Evolutionary conservation across 192 early-diverging fungal species (phyloP), one percentile per base, ranked within the genome.

Genomic region (Pilobolus umbonatus): DNA sequence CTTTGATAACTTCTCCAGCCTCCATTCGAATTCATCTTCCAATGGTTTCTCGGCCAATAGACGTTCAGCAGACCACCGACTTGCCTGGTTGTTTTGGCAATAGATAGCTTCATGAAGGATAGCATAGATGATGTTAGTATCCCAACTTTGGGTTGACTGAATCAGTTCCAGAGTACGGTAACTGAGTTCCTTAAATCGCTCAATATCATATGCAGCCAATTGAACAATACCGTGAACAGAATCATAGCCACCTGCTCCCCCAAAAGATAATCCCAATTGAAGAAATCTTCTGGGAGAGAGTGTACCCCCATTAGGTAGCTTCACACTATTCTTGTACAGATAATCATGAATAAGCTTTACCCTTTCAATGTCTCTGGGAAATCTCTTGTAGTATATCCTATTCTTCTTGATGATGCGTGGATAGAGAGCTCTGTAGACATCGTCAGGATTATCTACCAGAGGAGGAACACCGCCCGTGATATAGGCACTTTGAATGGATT

Each of bases 391-490:
- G 57, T 81, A 85, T 30, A 78, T 68, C 46, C 79, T 73, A 52
- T 84, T 84, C 26, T 79, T 81, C 19, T 75, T 61, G 31, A 85
- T 55, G 60, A 83, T 83, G 5, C 83, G 77, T 60, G 62, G 72
- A 62, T 84, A 87, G 1, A 82, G 71, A 2, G 75, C 74, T 26
- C 74, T 66, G 45, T 88, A 85, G 28, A 85, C 85, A 2, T 62
- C 50, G 35, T 87, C 85, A 25, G 84, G 75, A 15, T 65, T 65
- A 29, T 83, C 78, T n/a, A 82, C 66, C 10, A 85, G 55, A n/a
- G 85, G 85, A 21, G 83, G 85, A 24, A 87, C 72, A 31, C 85
- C 85, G 28, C 85, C 85, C 8, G 85, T 84, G 54, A 87, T 85
- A 47, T 81, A 80, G 3, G 80, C 85, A 44, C 78, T 75, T 15